phyloP scores from a whole-genome alignment of 805 yeast species.

The Saturnispora hagleri region DNA sequence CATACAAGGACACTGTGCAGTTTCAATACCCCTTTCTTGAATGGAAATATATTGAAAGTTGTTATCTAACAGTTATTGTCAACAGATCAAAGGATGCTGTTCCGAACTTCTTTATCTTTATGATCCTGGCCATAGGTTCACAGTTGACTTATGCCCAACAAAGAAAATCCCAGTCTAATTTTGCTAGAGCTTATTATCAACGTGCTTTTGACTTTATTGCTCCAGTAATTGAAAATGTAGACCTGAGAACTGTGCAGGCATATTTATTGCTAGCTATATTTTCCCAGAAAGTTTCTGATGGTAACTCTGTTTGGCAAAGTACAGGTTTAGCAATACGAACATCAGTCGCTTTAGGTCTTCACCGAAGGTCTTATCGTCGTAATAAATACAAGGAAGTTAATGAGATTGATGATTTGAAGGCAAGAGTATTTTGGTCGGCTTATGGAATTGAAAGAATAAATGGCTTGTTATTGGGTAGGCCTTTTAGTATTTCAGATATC shows the following conservation, averaged over 20 bases:
- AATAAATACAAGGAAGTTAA: slow-evolving; percentile 5
- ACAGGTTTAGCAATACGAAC: slow-evolving; percentile 27
- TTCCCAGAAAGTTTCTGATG: slow-evolving; percentile 29
- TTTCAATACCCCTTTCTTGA: slow-evolving; percentile 30
- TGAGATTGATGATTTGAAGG: slow-evolving; percentile 17
- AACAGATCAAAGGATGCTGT: slow-evolving; percentile 13
- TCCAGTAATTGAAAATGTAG: slow-evolving; percentile 18
- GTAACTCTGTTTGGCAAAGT: slow-evolving; percentile 27
- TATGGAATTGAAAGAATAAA: slow-evolving; percentile 29
- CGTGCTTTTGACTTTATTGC: slow-evolving; percentile 24
- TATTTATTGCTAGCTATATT: slow-evolving; percentile 25
- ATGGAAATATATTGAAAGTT: slow-evolving; percentile 19
- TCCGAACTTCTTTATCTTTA: slow-evolving; percentile 23
- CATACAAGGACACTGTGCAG: slow-evolving; percentile 26
- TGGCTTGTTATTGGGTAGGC: slow-evolving; percentile 29
- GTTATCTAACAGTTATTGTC: slow-evolving; percentile 17
- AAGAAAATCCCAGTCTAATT: slow-evolving; percentile 8
- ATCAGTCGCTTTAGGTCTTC: slow-evolving; percentile 26
- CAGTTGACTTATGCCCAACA: slow-evolving; percentile 16
- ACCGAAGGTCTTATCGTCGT: slow-evolving; percentile 20
- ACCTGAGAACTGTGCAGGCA: slow-evolving; percentile 26
- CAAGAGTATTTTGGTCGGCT: slow-evolving; percentile 30
- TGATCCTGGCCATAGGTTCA: slow-evolving; percentile 27
- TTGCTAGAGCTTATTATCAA: slow-evolving; percentile 24
- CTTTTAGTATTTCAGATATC: slow-evolving; percentile 29